These are phyloP conservation scores for Fusarium sp. DNA, from an alignment of 2,329 filamentous ascomycete species.

Conservation along the genomic window DNA sequence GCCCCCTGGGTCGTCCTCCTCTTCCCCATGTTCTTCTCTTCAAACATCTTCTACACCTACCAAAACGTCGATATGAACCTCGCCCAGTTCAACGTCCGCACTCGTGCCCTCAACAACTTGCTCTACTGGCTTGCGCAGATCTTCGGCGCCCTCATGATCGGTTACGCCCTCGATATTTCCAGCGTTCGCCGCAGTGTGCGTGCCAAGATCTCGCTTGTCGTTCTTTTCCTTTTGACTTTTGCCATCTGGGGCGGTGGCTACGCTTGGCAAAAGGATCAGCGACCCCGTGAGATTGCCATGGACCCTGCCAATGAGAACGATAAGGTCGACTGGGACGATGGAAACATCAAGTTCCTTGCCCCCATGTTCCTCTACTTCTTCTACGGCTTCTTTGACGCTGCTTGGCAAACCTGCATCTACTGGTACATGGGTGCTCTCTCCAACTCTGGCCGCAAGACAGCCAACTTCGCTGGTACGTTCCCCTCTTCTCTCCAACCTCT, in stretches of 20 bases:
- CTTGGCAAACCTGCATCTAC: conserved; percentile 67
- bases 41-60: conserved; percentile 69
- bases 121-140: conserved; percentile 71
- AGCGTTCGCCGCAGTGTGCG: conserved; percentile 59
- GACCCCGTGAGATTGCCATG: conserved; percentile 56
- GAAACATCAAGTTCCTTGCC: conserved; percentile 65
- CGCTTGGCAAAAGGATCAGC: conserved; percentile 71
- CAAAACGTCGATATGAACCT: conserved; percentile 69
- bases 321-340: conserved; percentile 59
- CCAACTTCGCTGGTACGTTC: conserved; percentile 74
- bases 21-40: conserved; percentile 67
- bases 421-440: conserved; percentile 88
- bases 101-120: conserved; percentile 66
- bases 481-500: neutral
- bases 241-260: conserved; percentile 73
- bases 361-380: conserved; percentile 79
- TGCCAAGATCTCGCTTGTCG: conserved; percentile 60
- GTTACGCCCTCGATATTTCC: conserved; percentile 59
- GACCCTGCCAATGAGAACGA: conserved; percentile 52
- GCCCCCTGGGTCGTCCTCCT: conserved; percentile 52
- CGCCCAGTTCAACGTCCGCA: conserved; percentile 66
- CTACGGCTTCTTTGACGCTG: conserved; percentile 76
- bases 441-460: conserved; percentile 90
- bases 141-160: conserved; percentile 64
- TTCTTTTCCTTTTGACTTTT: conserved; percentile 64